phyloP scores from a whole-genome alignment of 225 moss, liverwort and hornwort species.

The Sphagnum tenellum region DNA sequence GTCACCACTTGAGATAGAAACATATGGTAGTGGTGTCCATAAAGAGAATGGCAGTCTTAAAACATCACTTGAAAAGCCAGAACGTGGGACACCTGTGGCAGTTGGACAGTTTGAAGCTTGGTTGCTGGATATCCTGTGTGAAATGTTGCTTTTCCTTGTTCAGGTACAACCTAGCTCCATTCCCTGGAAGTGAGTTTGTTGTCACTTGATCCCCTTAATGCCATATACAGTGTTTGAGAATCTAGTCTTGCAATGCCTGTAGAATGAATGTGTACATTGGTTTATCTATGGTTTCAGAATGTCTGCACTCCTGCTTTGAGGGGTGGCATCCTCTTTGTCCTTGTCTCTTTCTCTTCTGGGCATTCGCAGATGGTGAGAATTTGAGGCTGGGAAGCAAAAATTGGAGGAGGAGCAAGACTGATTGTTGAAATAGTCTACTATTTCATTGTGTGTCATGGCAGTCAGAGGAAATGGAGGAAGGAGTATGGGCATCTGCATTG shows the following conservation, averaged over 20 bases:
- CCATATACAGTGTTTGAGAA: too few relatives aligned
- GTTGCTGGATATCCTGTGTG: constrained; percentile 85
- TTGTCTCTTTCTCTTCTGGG: too few relatives aligned
- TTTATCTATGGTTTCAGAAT: too few relatives aligned
- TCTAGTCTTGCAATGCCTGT: too few relatives aligned
- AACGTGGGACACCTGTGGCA: constrained; percentile 82
- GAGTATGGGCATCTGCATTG: constrained; percentile 93
- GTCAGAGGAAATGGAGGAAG: constrained; percentile 89
- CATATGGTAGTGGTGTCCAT: constrained; percentile 8
- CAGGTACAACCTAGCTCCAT: constrained; percentile 34
- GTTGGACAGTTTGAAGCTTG: constrained; percentile 88
- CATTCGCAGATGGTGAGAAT: too few relatives aligned
- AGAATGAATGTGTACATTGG: too few relatives aligned
- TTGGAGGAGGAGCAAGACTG: neutral
- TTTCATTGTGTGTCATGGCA: constrained; percentile 17
- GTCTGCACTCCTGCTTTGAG: too few relatives aligned
- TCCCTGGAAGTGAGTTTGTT: neutral
- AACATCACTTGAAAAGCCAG: constrained; percentile 57
- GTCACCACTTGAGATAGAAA: constrained; percentile 50
- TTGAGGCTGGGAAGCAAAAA: too few relatives aligned
- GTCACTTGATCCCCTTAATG: too few relatives aligned
- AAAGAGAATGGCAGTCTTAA: constrained; percentile 41
- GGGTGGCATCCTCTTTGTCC: too few relatives aligned
- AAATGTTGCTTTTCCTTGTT: constrained; percentile 90
- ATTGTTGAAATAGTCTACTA: too few relatives aligned